Evolutionary conservation across 2,329 filamentous ascomycete genomes (phyloP).

Genomic region (Fusarium buharicum): DNA sequence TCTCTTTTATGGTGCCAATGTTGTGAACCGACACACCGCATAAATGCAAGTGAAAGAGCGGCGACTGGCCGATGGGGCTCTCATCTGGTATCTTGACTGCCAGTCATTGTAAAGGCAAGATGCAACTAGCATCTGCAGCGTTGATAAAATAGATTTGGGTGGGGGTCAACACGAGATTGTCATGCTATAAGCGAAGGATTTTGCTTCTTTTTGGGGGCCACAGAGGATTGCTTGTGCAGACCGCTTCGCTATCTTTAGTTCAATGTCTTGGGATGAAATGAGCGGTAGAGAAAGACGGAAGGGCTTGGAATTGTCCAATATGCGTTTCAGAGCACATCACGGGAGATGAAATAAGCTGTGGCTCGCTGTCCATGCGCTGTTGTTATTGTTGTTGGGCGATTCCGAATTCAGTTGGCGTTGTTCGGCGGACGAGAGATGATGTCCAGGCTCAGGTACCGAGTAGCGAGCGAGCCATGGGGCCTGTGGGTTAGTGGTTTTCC

Average conservation of each 20-base stretch:
- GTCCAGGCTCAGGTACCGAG: not conserved
- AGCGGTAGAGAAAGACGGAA: conserved; percentile 1
- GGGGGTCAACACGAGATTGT: conserved; percentile 16
- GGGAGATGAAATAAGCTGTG: not conserved
- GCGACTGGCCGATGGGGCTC: conserved; percentile 23
- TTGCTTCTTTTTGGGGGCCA: conserved; percentile 11
- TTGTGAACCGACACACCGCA: conserved; percentile 22
- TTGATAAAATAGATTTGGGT: conserved; percentile 26
- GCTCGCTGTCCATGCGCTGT: conserved; percentile 13
- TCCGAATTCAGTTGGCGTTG: conserved; percentile 24
- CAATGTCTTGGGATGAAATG: conserved; percentile 14
- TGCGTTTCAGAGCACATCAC: conserved; percentile 32
- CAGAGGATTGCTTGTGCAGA: conserved; percentile 21
- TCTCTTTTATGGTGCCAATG: conserved; percentile 12
- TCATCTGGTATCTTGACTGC: conserved; percentile 1
- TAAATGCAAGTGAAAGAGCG: conserved; percentile 1
- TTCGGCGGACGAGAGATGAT: conserved; percentile 3
- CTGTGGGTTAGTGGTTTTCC: not conserved
- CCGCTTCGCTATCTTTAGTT: conserved; percentile 29
- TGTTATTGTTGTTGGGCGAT: conserved; percentile 8
- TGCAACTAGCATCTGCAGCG: conserved; percentile 30
- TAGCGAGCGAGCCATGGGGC: not conserved
- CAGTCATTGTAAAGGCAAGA: conserved; percentile 16
- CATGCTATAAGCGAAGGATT: conserved; percentile 1
- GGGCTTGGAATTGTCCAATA: not conserved